phyloP scores from a whole-genome alignment of 768 basidiomycete genomes.

The Cystobasidiopsis lactophilus region DNA sequence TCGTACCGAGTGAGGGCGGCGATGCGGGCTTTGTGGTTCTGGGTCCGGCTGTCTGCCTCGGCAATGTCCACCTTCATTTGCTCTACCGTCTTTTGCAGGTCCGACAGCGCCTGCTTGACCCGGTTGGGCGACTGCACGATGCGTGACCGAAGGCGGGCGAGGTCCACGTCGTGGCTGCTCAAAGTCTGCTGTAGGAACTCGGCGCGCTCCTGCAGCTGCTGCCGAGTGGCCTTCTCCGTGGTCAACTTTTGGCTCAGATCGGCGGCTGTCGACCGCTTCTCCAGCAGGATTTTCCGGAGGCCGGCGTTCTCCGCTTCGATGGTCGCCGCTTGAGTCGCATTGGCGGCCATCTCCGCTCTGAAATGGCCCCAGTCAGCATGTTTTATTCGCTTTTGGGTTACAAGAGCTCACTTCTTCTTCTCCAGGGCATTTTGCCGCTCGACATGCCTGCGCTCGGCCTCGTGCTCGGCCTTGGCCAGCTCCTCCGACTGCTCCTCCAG shows the following conservation, averaged over 20 bases:
- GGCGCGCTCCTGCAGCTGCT: conserved; percentile 3
- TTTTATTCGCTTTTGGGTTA: neutral
- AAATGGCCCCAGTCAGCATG: neutral
- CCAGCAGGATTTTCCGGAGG: conserved; percentile 1
- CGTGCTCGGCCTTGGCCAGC: conserved; percentile 10
- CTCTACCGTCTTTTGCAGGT: conserved; percentile 3
- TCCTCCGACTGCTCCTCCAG: conserved; percentile 13
- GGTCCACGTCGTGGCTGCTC: conserved; percentile 8
- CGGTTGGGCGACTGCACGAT: conserved; percentile 10
- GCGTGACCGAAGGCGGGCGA: neutral
- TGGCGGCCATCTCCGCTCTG: conserved; percentile 2
- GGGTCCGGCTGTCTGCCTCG: conserved; percentile 6
- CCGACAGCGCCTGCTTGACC: conserved; percentile 7
- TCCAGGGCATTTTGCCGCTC: neutral
- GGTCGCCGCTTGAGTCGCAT: neutral
- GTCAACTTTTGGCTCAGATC: neutral
- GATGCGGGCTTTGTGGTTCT: conserved; percentile 7
- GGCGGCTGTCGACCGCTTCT: conserved; percentile 4
- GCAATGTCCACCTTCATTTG: conserved; percentile 7
- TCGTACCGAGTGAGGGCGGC: conserved; percentile 7
- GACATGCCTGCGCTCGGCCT: neutral
- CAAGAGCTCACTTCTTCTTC: conserved; percentile 1
- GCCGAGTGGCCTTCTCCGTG: conserved; percentile 2
- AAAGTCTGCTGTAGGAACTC: conserved; percentile 3
- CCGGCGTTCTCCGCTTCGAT: conserved; percentile 6